phyloP scores from a whole-genome alignment of 768 basidiomycete species.

The Coprinopsis strossmayeri region DNA sequence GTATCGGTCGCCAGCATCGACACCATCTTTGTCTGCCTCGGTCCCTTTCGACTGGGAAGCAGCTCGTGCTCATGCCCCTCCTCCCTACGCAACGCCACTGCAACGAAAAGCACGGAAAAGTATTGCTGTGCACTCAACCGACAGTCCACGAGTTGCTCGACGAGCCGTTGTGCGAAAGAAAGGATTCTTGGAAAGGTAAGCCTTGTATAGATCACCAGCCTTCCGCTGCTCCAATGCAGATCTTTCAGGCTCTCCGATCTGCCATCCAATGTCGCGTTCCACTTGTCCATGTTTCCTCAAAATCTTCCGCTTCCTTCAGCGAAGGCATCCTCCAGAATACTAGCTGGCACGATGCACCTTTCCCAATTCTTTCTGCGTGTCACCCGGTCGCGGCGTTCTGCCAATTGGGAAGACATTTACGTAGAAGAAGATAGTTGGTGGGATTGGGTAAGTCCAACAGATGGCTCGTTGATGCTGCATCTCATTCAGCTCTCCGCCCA shows the following conservation, averaged over 20 bases:
- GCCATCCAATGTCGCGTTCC: conserved; percentile 69
- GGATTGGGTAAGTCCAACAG: conserved; percentile 59
- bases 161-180: conserved; percentile 61
- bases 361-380: conserved; percentile 63
- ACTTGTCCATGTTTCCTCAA: conserved; percentile 77
- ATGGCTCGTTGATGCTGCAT: no score
- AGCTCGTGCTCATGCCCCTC: conserved; percentile 58
- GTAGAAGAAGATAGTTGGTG: conserved; percentile 67
- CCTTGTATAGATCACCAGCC: conserved; percentile 1
- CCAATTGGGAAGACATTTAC: conserved; percentile 77
- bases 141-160: conserved; percentile 28
- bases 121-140: conserved; percentile 22
- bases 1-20: conserved; percentile 54
- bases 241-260: conserved; percentile 47
- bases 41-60: conserved; percentile 86
- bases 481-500: no score
- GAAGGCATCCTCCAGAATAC: conserved; percentile 56
- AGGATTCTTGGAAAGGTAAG: conserved; percentile 54
- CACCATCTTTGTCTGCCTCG: conserved; percentile 71
- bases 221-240: not conserved
- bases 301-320: conserved; percentile 70
- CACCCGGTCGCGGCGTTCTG: conserved; percentile 45
- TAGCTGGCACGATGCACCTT: conserved; percentile 61
- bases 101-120: conserved; percentile 40
- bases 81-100: conserved; percentile 66